Percentiles rank a stretch among this genome's conserved stretches.
These are phyloP conservation scores for Corynascus novoguineensis DNA, from an alignment of 495 filamentous ascomycete species.

Conservation along the genomic window DNA sequence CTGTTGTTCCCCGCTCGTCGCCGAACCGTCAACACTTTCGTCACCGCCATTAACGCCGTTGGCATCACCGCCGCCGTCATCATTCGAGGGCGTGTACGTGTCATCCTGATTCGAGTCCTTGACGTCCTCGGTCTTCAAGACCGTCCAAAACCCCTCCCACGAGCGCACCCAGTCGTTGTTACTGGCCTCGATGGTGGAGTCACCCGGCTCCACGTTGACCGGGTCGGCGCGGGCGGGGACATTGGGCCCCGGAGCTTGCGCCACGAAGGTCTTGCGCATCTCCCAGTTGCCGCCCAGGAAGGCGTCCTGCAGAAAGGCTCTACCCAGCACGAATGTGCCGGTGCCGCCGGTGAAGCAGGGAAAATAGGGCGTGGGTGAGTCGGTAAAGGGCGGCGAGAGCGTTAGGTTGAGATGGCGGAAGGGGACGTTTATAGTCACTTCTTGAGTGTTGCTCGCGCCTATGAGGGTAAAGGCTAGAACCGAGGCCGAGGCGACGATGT, in stretches of 20 bases:
- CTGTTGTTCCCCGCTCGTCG: too few species aligned
- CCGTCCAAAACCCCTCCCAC: conserved; percentile 8
- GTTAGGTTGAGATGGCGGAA: conserved; percentile 13
- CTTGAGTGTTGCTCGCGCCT: background rate
- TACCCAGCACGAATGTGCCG: background rate
- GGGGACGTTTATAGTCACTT: conserved; percentile 3
- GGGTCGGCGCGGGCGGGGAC: background rate
- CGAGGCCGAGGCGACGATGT: background rate
- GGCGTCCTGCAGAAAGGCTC: conserved; percentile 8
- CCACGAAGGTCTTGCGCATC: background rate
- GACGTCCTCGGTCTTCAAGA: too few species aligned
- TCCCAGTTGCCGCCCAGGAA: conserved; percentile 13
- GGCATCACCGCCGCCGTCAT: too few species aligned
- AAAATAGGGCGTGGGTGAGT: background rate
- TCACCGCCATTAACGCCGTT: too few species aligned
- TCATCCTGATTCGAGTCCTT: too few species aligned
- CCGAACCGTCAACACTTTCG: too few species aligned
- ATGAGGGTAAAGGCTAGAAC: conserved; percentile 6
- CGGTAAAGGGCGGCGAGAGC: background rate
- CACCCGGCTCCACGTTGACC: background rate
- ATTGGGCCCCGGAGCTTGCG: conserved; percentile 5
- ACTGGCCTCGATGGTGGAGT: background rate
- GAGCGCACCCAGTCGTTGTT: conserved; percentile 4
- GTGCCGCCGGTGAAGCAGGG: conserved; percentile 4
- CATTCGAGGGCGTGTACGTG: too few species aligned